Evolutionary conservation across 257 asterid species (phyloP), one percentile per base, ranked within the genome.

Genomic region (Buddleja alternifolia): DNA sequence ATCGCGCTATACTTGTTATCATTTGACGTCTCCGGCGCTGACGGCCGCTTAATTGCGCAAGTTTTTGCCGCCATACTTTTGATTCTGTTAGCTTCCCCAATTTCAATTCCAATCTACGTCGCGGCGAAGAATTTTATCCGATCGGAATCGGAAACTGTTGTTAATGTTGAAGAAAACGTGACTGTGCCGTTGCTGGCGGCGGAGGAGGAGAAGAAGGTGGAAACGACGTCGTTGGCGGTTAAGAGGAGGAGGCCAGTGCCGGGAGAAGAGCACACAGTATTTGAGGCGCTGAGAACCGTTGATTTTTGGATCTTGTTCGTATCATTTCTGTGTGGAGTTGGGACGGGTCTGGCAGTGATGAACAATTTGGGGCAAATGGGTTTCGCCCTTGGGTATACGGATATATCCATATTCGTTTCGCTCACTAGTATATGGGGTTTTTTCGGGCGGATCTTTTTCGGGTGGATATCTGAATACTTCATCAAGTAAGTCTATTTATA

Each of bases 301-400:
- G 97, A 93, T 24, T 93, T 93, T 45, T 90, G 99, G 97, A 85
- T 93, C 46, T 55, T 94, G 75, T 94, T 94, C 72, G 69, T 54
- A 10, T 89, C 97, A 45, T 93, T 93, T 73, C 64, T 93, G 9
- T 90, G 98, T 47, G 98, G 98, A 36, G 97, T 93, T 1, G 99
- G 99, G 55, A 94, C 99, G 29, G 97, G 97, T 47, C 77, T 94
- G 0, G 91, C 99, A 0, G 99, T 91, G 66, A 84, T 84, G 99
- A 94, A 93, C 47, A 93, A 93, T 52, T 50, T 85, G 82, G 99
- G 98, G 3, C 99, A 93, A 60, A 90, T 93, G 93, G 99, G 99
- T 10, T 37, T 83, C 63, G 97, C 99, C 0, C 86, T 94, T 54
- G 99, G 99, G 37, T 87, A 91, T 40, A 32, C 80, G 29, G 97